Percentiles rank a stretch among this genome's conserved stretches.
Conservation (phyloP, 352 stramenopile genomes). For the Phytophthora uliginosa region DNA sequence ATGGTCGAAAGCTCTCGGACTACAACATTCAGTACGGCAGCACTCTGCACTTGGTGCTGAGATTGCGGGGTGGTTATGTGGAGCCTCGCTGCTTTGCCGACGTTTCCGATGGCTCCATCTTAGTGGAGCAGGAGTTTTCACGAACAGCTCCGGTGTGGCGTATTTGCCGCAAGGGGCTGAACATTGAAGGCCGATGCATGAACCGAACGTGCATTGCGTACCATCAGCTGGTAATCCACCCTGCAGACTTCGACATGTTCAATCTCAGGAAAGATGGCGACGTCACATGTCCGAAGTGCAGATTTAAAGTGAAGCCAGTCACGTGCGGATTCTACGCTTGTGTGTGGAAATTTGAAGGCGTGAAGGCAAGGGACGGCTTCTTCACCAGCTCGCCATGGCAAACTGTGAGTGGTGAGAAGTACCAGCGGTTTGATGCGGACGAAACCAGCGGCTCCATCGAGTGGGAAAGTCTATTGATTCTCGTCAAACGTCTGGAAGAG, state of each 20-base stretch:
- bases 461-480: conserved; percentile 34
- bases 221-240: conserved; percentile 23
- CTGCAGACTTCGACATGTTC: conserved; percentile 8
- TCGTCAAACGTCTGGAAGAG: neutral
- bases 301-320: conserved; percentile 8
- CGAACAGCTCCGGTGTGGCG: conserved; percentile 11
- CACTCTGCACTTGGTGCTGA: neutral
- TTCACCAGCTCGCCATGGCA: conserved; percentile 38
- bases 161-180: conserved; percentile 22
- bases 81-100: neutral
- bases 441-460: conserved; percentile 21
- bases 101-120: neutral
- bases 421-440: conserved; percentile 34
- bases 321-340: conserved; percentile 44
- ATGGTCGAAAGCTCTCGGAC: neutral
- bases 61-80: neutral
- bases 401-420: conserved; percentile 11
- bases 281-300: conserved; percentile 29
- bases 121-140: neutral
- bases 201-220: conserved; percentile 22
- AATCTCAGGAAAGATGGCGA: conserved; percentile 27
- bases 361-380: neutral
- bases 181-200: conserved; percentile 37
- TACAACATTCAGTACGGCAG: neutral
- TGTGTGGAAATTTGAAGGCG: conserved; percentile 47